phyloP scores from a whole-genome alignment of 2,329 filamentous ascomycete species.

The Alternaria ventricosa region DNA sequence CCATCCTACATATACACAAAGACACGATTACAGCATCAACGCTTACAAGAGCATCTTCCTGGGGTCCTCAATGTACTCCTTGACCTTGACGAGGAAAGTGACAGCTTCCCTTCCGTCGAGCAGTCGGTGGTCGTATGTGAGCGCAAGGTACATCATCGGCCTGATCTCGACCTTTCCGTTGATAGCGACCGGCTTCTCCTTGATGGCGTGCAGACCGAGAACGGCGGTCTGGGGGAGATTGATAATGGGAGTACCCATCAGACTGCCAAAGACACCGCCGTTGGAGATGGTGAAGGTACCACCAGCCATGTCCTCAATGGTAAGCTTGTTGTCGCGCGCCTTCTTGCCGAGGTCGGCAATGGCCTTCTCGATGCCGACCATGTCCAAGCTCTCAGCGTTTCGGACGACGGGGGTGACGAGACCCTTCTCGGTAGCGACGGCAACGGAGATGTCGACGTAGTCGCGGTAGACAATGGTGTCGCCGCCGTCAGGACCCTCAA shows the following conservation, averaged over 20 bases:
- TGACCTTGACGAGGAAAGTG: conserved; percentile 94
- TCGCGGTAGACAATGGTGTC: conserved; percentile 98
- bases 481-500: conserved; percentile 91
- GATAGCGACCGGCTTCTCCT: conserved; percentile 86
- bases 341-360: conserved; percentile 97
- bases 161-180: conserved; percentile 95
- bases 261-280: conserved; percentile 92
- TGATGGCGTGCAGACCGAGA: conserved; percentile 93
- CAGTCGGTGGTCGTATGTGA: conserved; percentile 97
- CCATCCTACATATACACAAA: not conserved
- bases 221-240: conserved; percentile 94
- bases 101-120: conserved; percentile 95
- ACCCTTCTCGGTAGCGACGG: conserved; percentile 96
- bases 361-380: conserved; percentile 85
- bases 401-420: conserved; percentile 95
- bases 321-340: conserved; percentile 95
- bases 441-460: conserved; percentile 97
- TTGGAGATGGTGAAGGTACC: conserved; percentile 99
- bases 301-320: conserved; percentile 98
- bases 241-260: conserved; percentile 98
- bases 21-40: not conserved
- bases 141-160: conserved; percentile 98
- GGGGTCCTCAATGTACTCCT: conserved; percentile 97
- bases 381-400: conserved; percentile 86
- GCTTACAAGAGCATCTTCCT: conserved; percentile 78